A percentile compares a stretch with the other conserved stretches of the same genome.
phyloP scores from a whole-genome alignment of 2,329 filamentous ascomycete species.

The Penicillium sp. region DNA sequence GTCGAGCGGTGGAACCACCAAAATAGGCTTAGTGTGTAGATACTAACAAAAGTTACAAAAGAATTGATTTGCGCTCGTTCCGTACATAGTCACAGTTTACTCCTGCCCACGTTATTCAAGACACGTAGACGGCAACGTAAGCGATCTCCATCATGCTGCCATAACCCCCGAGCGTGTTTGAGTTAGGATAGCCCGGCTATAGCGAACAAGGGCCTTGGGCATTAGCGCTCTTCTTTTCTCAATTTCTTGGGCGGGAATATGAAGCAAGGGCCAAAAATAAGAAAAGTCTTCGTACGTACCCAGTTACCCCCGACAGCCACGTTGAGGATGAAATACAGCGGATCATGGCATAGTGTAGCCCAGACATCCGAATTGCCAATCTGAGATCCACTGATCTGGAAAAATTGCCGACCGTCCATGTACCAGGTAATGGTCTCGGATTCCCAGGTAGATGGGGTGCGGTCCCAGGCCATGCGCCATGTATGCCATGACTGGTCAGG shows the following conservation, averaged over 20 bases:
- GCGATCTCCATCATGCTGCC: constrained; percentile 13
- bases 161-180: constrained; percentile 5
- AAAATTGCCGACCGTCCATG: constrained; percentile 12
- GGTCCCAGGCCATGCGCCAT: constrained; percentile 13
- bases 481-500: constrained; percentile 14
- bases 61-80: no score
- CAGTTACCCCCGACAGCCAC: constrained; percentile 13
- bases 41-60: no score
- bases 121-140: constrained; percentile 10
- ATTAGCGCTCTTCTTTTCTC: neutral
- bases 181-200: constrained; percentile 11
- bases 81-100: no score
- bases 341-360: constrained; percentile 11
- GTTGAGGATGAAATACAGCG: constrained; percentile 13
- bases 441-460: constrained; percentile 8
- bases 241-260: neutral
- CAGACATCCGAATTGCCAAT: constrained; percentile 8
- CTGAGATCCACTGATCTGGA: constrained; percentile 6
- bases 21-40: no score
- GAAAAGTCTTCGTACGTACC: neutral
- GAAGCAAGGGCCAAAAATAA: neutral
- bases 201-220: neutral
- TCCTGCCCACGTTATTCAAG: constrained; percentile 1
- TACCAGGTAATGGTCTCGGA: constrained; percentile 14
- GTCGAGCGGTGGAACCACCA: no score